Conservation (phyloP, 2,329 filamentous ascomycete genomes). For the Dothideomycetidae sp. region DNA sequence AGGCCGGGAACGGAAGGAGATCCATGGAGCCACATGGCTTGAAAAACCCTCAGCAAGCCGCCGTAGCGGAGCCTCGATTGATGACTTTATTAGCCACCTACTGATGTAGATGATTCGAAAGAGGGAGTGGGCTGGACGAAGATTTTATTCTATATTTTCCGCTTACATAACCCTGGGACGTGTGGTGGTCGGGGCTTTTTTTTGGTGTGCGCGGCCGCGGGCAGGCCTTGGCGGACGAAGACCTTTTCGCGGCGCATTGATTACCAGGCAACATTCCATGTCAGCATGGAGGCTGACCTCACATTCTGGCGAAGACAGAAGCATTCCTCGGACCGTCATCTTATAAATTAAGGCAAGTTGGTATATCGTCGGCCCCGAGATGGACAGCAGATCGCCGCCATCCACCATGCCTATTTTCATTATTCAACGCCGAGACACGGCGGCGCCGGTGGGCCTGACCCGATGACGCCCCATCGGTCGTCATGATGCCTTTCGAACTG, state of each 20-base stretch:
- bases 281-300: too few relatives aligned
- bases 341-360: too few relatives aligned
- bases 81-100: constrained; percentile 17
- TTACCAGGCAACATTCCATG: too few relatives aligned
- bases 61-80: constrained; percentile 27
- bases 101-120: constrained; percentile 13
- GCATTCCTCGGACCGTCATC: too few relatives aligned
- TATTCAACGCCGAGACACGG: not conserved
- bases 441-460: not conserved
- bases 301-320: too few relatives aligned
- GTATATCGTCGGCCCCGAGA: too few relatives aligned
- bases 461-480: not conserved
- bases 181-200: too few relatives aligned
- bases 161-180: not conserved
- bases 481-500: not conserved
- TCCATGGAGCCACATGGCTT: constrained; percentile 17
- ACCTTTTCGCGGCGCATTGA: too few relatives aligned
- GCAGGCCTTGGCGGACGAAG: too few relatives aligned
- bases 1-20: constrained; percentile 32
- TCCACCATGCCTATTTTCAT: too few relatives aligned
- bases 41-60: constrained; percentile 30
- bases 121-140: constrained; percentile 6
- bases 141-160: constrained; percentile 8
- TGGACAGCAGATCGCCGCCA: too few relatives aligned
- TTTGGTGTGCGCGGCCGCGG: too few relatives aligned